phyloP scores from a whole-genome alignment of 805 yeast genomes.

The Hanseniaspora jakobsenii region DNA sequence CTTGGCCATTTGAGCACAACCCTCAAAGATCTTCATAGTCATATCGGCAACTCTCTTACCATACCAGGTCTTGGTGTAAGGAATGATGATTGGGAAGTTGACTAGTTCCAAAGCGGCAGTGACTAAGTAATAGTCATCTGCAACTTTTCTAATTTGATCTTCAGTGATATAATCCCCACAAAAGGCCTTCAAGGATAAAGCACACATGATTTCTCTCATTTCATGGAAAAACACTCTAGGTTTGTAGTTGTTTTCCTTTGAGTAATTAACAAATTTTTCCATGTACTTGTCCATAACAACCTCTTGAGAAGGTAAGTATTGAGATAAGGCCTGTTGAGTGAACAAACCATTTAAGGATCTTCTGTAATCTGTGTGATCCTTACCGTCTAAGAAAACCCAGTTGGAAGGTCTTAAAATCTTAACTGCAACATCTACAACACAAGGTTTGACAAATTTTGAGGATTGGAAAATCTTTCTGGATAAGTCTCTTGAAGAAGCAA shows the following conservation, averaged over 20 bases:
- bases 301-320: slow-evolving; percentile 78
- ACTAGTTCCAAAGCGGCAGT: slow-evolving; percentile 96
- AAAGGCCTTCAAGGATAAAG: slow-evolving; percentile 80
- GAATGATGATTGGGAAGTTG: slow-evolving; percentile 91
- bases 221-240: slow-evolving; percentile 77
- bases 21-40: slow-evolving; percentile 83
- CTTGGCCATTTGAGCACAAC: slow-evolving; percentile 81
- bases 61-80: slow-evolving; percentile 96
- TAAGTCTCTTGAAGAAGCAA: slow-evolving; percentile 77
- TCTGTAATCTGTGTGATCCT: slow-evolving; percentile 88
- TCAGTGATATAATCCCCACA: slow-evolving; percentile 93
- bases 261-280: slow-evolving; percentile 44
- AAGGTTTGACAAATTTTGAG: slow-evolving; percentile 84
- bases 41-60: slow-evolving; percentile 87
- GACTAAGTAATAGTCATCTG: slow-evolving; percentile 82
- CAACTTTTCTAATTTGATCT: slow-evolving; percentile 73
- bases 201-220: slow-evolving; percentile 93
- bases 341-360: slow-evolving; percentile 80
- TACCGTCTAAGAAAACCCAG: slow-evolving; percentile 97
- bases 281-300: slow-evolving; percentile 72
- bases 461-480: slow-evolving; percentile 78
- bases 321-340: slow-evolving; percentile 68
- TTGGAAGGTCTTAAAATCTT: slow-evolving; percentile 89
- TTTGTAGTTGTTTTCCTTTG: slow-evolving; percentile 40
- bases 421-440: slow-evolving; percentile 94